Base-by-base conservation (phyloP, 331 rosid genomes). In the Prunus yedoensis region DNA sequence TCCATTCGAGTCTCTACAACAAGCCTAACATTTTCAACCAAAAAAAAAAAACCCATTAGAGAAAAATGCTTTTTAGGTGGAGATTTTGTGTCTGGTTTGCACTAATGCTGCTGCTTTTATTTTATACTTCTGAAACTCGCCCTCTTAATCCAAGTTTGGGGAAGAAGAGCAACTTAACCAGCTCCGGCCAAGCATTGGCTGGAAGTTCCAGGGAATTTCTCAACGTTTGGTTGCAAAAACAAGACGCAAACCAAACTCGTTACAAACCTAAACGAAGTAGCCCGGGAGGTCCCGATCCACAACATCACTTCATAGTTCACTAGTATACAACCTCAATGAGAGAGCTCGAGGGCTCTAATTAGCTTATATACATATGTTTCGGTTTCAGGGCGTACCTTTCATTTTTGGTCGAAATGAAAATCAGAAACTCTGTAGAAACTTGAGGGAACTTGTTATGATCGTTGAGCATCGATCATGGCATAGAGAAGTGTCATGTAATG, bases 271-370 rank as follows among this genome's bases (percentile, higher is more conserved):
- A 66, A 5, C 73, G 85, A 25, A 10, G 8, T 25, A 86, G 89
- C 62, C 87, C 88, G 0, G 82, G 77, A 8, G 92, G 92, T 53
- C 92, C 89, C 13, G 89, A 85, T 46, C 88, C 89, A n/a, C 70
- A 15, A 51, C 92, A 88, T 61, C 88, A 88, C 51, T 49, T 4
- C 5, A 21, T n/a, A 0, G 41, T 18, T 65, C 30, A 9, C 41
- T 6, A 35, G 9, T 35, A 35, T 35, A 35, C 43, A 35, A 35
- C 43, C 8, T 35, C 43, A 35, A 7, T 1, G 43, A 38, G 43
- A 38, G 43, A 38, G 9, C 43, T 38, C 9, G 9, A 38, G 9
- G 43, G 43, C 43, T 38, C 43, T 38, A 38, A 38, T 38, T 65
- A 11, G 27, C 27, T 18, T 38, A 6, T 38, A 41, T n/a, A 53